A percentile compares a stretch with the other conserved stretches of the same genome.
Evolutionary conservation across 108 stramenopile genomes (phyloP).

Genomic region (Stephanodiscus triporus): DNA sequence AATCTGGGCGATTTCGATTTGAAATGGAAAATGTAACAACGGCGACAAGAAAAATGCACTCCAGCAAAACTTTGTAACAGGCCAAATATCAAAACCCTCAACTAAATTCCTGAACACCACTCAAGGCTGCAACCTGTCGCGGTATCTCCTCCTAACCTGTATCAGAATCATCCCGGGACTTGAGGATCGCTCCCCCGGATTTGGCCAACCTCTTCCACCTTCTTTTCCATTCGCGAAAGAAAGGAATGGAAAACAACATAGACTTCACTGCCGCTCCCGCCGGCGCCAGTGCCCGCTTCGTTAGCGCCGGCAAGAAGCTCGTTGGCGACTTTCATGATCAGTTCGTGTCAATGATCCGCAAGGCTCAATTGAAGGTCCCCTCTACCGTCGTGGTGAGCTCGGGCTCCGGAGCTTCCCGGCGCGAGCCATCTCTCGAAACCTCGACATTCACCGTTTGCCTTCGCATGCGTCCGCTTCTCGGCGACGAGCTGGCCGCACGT

Average conservation of each 20-base stretch:
- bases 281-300: not conserved
- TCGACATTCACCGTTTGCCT: slow-evolving; percentile 31
- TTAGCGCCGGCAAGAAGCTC: not conserved
- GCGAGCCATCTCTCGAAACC: not conserved
- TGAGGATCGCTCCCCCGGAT: too few relatives aligned
- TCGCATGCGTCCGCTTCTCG: slow-evolving; percentile 13
- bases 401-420: not conserved
- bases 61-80: too few relatives aligned
- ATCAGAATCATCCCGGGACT: too few relatives aligned
- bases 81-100: too few relatives aligned
- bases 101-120: too few relatives aligned
- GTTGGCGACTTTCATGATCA: slow-evolving; percentile 1
- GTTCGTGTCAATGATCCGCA: not conserved
- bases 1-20: too few relatives aligned
- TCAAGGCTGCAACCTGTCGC: too few relatives aligned
- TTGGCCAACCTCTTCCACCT: too few relatives aligned
- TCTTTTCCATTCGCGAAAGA: not conserved
- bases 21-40: too few relatives aligned
- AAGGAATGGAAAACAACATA: not conserved
- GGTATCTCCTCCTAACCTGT: too few relatives aligned
- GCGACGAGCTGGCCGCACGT: slow-evolving; percentile 5
- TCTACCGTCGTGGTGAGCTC: not conserved
- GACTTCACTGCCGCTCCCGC: not conserved
- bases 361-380: not conserved
- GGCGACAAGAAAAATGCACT: too few relatives aligned